Conservation (phyloP, 2,329 filamentous ascomycete species). For the Nemania sp. region DNA sequence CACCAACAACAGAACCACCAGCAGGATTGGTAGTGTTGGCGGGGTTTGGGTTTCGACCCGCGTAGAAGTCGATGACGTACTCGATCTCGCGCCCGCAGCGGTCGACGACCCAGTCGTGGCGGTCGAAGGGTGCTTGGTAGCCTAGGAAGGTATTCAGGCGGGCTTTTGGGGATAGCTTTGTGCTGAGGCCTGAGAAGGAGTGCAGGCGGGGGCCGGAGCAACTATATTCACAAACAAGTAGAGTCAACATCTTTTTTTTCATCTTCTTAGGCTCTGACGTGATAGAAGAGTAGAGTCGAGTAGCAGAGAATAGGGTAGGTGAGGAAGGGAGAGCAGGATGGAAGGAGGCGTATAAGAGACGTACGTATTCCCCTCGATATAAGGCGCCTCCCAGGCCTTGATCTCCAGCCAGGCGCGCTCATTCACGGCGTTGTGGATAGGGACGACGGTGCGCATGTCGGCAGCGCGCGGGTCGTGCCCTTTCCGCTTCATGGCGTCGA, state of each 20-base stretch:
- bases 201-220: constrained; percentile 81
- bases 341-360: too few relatives aligned
- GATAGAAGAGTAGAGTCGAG: too few relatives aligned
- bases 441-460: constrained; percentile 91
- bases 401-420: constrained; percentile 96
- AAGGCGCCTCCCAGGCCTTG: constrained; percentile 80
- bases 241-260: too few relatives aligned
- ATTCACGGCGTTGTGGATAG: constrained; percentile 98
- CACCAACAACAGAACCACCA: too few relatives aligned
- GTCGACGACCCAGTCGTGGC: constrained; percentile 97
- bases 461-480: constrained; percentile 69
- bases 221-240: constrained; percentile 40
- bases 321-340: neutral
- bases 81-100: constrained; percentile 83
- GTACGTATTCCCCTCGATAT: constrained; percentile 59
- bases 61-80: constrained; percentile 98
- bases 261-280: neutral
- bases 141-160: constrained; percentile 81
- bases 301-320: neutral
- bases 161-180: constrained; percentile 76
- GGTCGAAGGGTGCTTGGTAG: constrained; percentile 90
- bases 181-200: constrained; percentile 76
- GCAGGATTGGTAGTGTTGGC: too few relatives aligned
- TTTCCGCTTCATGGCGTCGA: constrained; percentile 94
- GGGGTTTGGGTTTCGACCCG: constrained; percentile 61